phyloP scores from a whole-genome alignment of 1,139 yeast species.

The Pneumocystis oryctolagi region DNA sequence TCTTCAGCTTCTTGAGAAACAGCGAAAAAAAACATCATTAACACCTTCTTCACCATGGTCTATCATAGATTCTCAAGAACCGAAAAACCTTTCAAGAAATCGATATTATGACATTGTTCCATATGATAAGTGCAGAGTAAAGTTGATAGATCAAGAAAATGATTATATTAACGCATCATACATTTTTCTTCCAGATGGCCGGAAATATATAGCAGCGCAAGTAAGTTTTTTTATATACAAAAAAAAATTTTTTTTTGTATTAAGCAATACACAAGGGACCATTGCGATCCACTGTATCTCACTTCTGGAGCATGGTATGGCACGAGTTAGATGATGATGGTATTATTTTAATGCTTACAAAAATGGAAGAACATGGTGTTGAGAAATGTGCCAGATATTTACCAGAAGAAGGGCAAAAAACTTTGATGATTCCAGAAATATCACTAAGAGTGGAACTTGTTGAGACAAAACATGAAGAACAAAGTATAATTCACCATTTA shows the following conservation, averaged over 20 bases:
- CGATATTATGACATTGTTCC: constrained; percentile 69
- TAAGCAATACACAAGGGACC: constrained; percentile 83
- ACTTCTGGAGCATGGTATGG: constrained; percentile 67
- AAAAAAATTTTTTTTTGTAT: constrained; percentile 32
- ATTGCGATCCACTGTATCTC: constrained; percentile 54
- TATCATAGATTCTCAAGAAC: background rate
- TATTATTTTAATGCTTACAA: constrained; percentile 56
- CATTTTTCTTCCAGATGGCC: background rate
- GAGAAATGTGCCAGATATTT: constrained; percentile 46
- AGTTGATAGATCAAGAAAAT: constrained; percentile 24
- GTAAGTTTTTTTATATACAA: constrained; percentile 31
- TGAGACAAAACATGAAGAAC: background rate
- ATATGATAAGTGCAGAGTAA: constrained; percentile 69
- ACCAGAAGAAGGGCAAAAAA: constrained; percentile 22
- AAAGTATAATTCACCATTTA: background rate
- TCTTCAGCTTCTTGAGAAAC: background rate
- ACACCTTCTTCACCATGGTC: background rate
- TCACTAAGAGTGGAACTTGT: background rate
- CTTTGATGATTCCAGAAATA: background rate
- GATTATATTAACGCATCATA: constrained; percentile 45
- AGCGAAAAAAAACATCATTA: background rate
- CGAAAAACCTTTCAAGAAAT: constrained; percentile 33
- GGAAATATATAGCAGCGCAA: background rate
- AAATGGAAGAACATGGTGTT: constrained; percentile 37
- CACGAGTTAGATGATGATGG: constrained; percentile 36